These are phyloP conservation scores for Spirogloea muscicola DNA, from an alignment of 139 green algal genomes.

Conservation along the genomic window DNA sequence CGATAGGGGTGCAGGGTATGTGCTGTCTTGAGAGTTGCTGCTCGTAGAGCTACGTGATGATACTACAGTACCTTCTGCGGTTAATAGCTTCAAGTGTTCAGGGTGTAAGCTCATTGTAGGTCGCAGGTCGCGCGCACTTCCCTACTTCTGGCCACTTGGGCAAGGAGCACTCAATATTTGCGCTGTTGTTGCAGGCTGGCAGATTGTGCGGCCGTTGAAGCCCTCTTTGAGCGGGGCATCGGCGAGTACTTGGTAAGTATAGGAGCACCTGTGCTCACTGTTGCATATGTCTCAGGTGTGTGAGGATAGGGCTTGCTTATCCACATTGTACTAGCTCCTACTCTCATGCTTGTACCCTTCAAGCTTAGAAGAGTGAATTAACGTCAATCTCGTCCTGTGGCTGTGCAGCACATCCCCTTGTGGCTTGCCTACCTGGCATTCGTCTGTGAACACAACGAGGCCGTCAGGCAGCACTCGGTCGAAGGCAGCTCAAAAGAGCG, in stretches of 20 bases:
- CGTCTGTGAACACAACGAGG: constrained; percentile 29
- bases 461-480: background rate
- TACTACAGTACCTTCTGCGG: background rate
- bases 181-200: background rate
- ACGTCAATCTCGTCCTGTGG: too few relatives aligned
- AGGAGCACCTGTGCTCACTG: background rate
- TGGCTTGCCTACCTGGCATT: constrained; percentile 42
- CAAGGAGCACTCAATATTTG: background rate
- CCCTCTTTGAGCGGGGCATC: constrained; percentile 25
- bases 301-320: background rate
- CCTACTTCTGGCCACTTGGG: background rate
- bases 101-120: background rate
- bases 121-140: background rate
- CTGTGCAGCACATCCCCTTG: too few relatives aligned
- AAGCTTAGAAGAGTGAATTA: too few relatives aligned
- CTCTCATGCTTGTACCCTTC: too few relatives aligned
- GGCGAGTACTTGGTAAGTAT: constrained; percentile 43
- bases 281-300: background rate
- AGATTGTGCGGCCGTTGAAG: constrained; percentile 15
- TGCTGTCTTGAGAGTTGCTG: background rate
- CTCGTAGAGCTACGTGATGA: background rate
- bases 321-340: background rate
- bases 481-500: constrained; percentile 17
- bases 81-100: background rate
- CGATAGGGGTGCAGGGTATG: background rate